Percentiles rank a stretch among this genome's conserved stretches.
Evolutionary conservation across 768 basidiomycete species (phyloP).

Genomic region (Mrakia hoshinonis): DNA sequence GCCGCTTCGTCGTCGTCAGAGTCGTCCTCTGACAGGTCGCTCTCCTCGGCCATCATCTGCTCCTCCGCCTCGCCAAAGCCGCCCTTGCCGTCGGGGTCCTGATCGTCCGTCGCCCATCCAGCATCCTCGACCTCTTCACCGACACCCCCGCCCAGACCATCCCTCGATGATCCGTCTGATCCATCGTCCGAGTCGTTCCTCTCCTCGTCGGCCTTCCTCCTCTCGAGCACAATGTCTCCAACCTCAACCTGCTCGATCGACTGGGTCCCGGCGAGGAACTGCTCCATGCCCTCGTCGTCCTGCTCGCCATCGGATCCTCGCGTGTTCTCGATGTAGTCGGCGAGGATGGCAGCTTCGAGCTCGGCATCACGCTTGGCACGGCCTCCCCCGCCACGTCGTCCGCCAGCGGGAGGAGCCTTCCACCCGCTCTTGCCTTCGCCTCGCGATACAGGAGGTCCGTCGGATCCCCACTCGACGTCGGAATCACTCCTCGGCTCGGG

Average conservation of each 20-base stretch:
- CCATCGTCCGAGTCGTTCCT: conserved; percentile 1
- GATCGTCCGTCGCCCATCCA: conserved; percentile 29
- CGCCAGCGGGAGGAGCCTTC: conserved; percentile 1
- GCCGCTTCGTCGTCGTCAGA: conserved; percentile 11
- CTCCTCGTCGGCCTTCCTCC: conserved; percentile 16
- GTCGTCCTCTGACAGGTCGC: neutral
- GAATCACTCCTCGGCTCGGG: conserved; percentile 21
- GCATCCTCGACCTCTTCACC: conserved; percentile 10
- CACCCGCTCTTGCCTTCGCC: neutral
- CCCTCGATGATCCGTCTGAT: neutral
- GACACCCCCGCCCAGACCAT: conserved; percentile 1
- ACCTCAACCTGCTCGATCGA: conserved; percentile 19
- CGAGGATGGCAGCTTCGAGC: conserved; percentile 28
- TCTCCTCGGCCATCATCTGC: conserved; percentile 24
- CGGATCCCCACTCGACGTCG: conserved; percentile 29
- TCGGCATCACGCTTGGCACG: conserved; percentile 4
- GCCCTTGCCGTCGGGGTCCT: conserved; percentile 19
- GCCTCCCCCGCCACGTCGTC: conserved; percentile 3
- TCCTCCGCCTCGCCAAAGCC: conserved; percentile 20
- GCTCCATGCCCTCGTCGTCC: conserved; percentile 25
- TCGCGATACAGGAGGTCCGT: conserved; percentile 20
- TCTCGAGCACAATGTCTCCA: conserved; percentile 24
- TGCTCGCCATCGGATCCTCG: conserved; percentile 27
- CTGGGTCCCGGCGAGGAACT: conserved; percentile 21
- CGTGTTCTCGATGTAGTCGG: conserved; percentile 30